Conservation (phyloP, 257 asterid genomes). For the Verbascum thapsus region DNA sequence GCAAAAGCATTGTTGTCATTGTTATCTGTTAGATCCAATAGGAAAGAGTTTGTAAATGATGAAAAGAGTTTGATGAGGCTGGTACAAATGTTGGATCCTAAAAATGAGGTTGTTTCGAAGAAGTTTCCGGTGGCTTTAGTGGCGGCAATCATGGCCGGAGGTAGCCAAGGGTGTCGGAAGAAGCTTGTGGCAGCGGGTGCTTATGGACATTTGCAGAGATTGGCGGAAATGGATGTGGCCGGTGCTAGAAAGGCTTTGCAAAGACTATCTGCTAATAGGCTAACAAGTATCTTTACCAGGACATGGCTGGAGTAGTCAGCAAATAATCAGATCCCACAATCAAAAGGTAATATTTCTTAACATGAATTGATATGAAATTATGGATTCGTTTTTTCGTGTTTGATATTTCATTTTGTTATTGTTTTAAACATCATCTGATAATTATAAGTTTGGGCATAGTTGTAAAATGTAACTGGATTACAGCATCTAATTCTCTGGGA, state of each 20-base stretch:
- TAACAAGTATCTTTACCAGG: slow-evolving; percentile 67
- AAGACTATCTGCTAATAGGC: slow-evolving; percentile 80
- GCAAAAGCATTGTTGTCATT: slow-evolving; percentile 80
- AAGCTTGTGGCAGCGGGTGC: slow-evolving; percentile 74
- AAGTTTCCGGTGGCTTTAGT: slow-evolving; percentile 83
- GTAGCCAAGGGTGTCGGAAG: slow-evolving; percentile 89
- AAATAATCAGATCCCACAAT: slow-evolving; percentile 30
- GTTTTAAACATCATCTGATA: slow-evolving; percentile 3
- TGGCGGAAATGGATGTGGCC: slow-evolving; percentile 63
- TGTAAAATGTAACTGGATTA: slow-evolving; percentile 4
- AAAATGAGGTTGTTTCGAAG: slow-evolving; percentile 62
- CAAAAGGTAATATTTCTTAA: slow-evolving; percentile 47
- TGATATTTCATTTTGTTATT: slow-evolving; percentile 3
- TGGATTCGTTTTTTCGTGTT: slow-evolving; percentile 10
- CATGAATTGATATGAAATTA: background rate
- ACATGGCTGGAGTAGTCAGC: slow-evolving; percentile 68
- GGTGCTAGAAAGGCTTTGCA: slow-evolving; percentile 92
- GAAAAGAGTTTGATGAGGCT: slow-evolving; percentile 79
- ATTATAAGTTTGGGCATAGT: background rate
- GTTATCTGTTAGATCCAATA: slow-evolving; percentile 61
- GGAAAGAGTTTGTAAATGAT: slow-evolving; percentile 80
- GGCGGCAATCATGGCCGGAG: slow-evolving; percentile 74
- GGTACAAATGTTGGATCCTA: slow-evolving; percentile 77
- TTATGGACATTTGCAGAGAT: slow-evolving; percentile 62
- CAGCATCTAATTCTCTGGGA: background rate